A percentile compares a stretch with the other conserved stretches of the same genome.
Conservation (phyloP, 805 yeast genomes). For the Cyberlindnera amylophila region DNA sequence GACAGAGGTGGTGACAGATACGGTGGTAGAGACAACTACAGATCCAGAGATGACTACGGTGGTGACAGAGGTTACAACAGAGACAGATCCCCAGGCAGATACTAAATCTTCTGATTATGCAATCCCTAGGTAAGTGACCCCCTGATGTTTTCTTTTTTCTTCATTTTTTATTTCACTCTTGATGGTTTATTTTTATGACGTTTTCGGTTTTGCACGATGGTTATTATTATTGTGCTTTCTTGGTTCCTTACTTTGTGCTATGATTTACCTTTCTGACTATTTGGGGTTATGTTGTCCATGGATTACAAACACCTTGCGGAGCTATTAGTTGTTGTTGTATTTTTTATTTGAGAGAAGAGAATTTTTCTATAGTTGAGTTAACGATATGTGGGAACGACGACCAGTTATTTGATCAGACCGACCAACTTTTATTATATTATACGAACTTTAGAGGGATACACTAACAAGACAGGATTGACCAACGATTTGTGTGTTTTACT, state of each 20-base stretch:
- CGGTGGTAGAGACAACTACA: conserved; percentile 46
- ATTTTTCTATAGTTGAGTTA: conserved; percentile 16
- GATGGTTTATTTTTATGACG: neutral
- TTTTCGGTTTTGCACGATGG: neutral
- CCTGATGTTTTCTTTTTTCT: neutral
- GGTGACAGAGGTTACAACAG: conserved; percentile 45
- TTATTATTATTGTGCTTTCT: neutral
- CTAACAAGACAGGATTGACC: too few relatives aligned
- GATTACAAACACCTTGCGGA: neutral
- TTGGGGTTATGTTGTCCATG: neutral
- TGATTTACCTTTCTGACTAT: neutral
- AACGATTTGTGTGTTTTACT: too few relatives aligned
- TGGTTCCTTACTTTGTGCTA: neutral
- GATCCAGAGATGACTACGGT: conserved; percentile 14
- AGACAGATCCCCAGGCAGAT: conserved; percentile 77
- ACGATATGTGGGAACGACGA: conserved; percentile 13
- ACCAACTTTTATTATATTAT: too few relatives aligned
- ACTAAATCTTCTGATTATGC: conserved; percentile 33
- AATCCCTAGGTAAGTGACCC: too few relatives aligned
- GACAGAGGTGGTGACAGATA: conserved; percentile 36
- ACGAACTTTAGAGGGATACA: too few relatives aligned
- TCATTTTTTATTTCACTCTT: neutral
- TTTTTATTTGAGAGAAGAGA: conserved; percentile 1
- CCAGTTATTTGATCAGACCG: neutral
- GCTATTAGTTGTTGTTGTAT: too few relatives aligned